Evolutionary conservation across 176 grass and related monocot species (phyloP).

Genomic region (Urochloa ruziziensis): DNA sequence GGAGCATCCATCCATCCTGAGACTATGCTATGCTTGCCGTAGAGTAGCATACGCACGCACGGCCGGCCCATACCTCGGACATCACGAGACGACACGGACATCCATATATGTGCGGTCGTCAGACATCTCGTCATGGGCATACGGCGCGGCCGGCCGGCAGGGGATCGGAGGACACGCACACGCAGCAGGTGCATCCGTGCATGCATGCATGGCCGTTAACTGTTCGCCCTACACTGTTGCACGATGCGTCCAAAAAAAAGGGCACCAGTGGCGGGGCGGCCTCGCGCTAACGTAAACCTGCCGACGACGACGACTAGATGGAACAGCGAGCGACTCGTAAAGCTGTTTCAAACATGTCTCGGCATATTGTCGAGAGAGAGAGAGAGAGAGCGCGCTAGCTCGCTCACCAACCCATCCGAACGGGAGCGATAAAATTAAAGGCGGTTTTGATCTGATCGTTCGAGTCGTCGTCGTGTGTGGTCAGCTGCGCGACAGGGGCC

Average conservation of each 20-base stretch:
- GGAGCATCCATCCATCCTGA: too few relatives aligned
- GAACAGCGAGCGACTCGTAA: not conserved
- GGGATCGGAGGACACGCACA: too few relatives aligned
- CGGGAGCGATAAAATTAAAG: not conserved
- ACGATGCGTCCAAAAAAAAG: not conserved
- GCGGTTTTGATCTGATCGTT: not conserved
- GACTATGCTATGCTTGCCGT: not conserved
- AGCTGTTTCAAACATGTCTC: not conserved
- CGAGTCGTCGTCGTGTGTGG: not conserved
- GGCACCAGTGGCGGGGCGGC: too few relatives aligned
- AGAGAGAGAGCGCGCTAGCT: too few relatives aligned
- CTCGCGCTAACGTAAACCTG: not conserved
- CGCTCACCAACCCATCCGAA: not conserved
- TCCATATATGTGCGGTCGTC: not conserved
- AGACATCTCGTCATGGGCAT: not conserved
- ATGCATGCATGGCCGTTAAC: not conserved
- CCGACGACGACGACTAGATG: not conserved
- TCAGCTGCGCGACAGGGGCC: not conserved
- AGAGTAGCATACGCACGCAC: not conserved
- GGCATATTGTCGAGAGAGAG: not conserved
- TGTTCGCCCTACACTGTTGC: not conserved
- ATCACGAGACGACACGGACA: not conserved
- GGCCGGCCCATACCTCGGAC: constrained; percentile 11
- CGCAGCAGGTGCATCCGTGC: too few relatives aligned
- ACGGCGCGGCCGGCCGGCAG: too few relatives aligned